phyloP scores from a whole-genome alignment of 2,329 filamentous ascomycete genomes.

The Monosporascus sp. region DNA sequence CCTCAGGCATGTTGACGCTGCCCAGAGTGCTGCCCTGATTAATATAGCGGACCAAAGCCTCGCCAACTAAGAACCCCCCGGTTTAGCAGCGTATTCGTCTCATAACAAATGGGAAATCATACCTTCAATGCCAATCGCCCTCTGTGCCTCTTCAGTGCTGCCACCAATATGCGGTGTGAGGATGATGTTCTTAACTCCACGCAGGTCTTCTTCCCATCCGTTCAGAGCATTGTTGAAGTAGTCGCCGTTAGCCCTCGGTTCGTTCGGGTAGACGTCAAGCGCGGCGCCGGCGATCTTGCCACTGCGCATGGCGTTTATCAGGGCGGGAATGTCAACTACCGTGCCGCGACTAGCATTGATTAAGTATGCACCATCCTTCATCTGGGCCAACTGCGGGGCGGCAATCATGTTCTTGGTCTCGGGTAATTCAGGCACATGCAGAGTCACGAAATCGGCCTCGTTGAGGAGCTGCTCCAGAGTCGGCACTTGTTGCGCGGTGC shows the following conservation, averaged over 20 bases:
- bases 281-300: conserved; percentile 91
- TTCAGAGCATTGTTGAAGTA: conserved; percentile 88
- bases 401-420: conserved; percentile 94
- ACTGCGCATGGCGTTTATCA: conserved; percentile 79
- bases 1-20: conserved; percentile 95
- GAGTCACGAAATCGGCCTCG: conserved; percentile 84
- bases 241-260: conserved; percentile 89
- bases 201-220: conserved; percentile 78
- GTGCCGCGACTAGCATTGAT: conserved; percentile 95
- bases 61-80: conserved; percentile 53
- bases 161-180: conserved; percentile 96
- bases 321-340: conserved; percentile 88
- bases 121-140: conserved; percentile 88
- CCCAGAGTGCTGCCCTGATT: conserved; percentile 90
- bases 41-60: conserved; percentile 87
- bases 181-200: conserved; percentile 84
- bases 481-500: conserved; percentile 78
- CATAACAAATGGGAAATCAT: conserved; percentile 11
- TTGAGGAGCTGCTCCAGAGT: conserved; percentile 71
- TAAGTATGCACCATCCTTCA: conserved; percentile 90
- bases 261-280: conserved; percentile 92
- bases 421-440: conserved; percentile 88
- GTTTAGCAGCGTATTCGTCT: conserved; percentile 7
- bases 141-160: conserved; percentile 95
- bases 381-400: conserved; percentile 70